Conservation (phyloP, 371 early-diverging fungal genomes). For the Actinomortierella ambigua region DNA sequence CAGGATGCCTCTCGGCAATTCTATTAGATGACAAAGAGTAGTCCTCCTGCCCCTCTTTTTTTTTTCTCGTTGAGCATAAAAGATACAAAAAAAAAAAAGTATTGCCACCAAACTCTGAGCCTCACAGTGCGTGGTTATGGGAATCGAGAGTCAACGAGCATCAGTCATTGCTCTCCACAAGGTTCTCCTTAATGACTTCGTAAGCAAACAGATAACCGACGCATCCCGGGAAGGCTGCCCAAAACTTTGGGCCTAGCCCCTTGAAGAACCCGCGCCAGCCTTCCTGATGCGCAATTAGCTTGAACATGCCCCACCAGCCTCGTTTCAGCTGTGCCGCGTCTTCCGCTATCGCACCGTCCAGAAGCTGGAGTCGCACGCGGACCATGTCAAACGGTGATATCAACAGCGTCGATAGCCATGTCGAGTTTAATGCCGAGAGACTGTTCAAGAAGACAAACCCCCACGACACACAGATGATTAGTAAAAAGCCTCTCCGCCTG, state of each 20-base stretch:
- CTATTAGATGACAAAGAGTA: no score
- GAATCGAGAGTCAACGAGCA: no score
- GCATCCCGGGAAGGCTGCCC: slow-evolving; percentile 35
- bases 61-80: no score
- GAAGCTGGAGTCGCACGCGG: slow-evolving; percentile 33
- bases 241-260: slow-evolving; percentile 38
- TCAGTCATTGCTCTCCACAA: slow-evolving; percentile 10
- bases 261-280: slow-evolving; percentile 42
- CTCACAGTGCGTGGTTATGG: no score
- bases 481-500: no score
- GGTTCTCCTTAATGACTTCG: slow-evolving; percentile 37
- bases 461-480: no score
- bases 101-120: no score
- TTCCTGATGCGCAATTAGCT: slow-evolving; percentile 38
- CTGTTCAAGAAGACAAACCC: slow-evolving; percentile 1
- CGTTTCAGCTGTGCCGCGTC: slow-evolving; percentile 36
- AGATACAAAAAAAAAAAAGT: no score
- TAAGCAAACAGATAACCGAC: slow-evolving; percentile 41
- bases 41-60: no score
- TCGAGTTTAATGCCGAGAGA: slow-evolving; percentile 29
- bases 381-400: slow-evolving; percentile 44
- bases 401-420: slow-evolving; percentile 14
- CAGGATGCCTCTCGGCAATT: no score
- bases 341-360: slow-evolving; percentile 21
- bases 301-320: slow-evolving; percentile 45